These are phyloP conservation scores for Cytidiella melzeri DNA, from an alignment of 768 basidiomycete genomes.

Conservation along the genomic window DNA sequence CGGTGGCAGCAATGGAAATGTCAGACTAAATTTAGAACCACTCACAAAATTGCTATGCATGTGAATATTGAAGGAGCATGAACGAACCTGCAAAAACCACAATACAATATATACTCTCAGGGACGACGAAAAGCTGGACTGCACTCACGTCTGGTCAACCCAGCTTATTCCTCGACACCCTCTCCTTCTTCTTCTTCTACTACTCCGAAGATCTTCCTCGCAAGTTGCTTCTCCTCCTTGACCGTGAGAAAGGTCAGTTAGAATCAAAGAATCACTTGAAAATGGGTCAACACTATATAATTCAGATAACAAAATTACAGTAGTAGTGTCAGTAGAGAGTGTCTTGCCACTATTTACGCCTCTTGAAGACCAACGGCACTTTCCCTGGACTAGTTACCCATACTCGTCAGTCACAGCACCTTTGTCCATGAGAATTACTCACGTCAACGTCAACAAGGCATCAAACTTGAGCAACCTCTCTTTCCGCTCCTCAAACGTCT, in stretches of 20 bases:
- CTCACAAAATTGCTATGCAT: constrained; percentile 4
- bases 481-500: constrained; percentile 42
- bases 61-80: constrained; percentile 19
- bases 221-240: constrained; percentile 26
- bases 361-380: constrained; percentile 18
- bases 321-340: no score
- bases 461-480: constrained; percentile 17
- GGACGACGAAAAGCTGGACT: not conserved
- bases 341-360: not conserved
- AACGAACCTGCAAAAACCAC: constrained; percentile 11
- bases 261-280: no score
- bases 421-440: constrained; percentile 2
- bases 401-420: not conserved
- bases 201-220: constrained; percentile 39
- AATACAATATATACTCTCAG: not conserved
- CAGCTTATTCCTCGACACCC: constrained; percentile 14
- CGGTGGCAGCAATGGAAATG: no score
- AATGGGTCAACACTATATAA: no score
- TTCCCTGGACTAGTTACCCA: constrained; percentile 11
- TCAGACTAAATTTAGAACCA: not conserved
- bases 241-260: no score
- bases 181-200: constrained; percentile 36
- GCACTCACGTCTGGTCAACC: constrained; percentile 20
- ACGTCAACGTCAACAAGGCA: constrained; percentile 20
- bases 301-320: no score